Percentiles rank a stretch among this genome's conserved stretches.
phyloP scores from a whole-genome alignment of 345 rosid species.

The Hypericum perforatum region DNA sequence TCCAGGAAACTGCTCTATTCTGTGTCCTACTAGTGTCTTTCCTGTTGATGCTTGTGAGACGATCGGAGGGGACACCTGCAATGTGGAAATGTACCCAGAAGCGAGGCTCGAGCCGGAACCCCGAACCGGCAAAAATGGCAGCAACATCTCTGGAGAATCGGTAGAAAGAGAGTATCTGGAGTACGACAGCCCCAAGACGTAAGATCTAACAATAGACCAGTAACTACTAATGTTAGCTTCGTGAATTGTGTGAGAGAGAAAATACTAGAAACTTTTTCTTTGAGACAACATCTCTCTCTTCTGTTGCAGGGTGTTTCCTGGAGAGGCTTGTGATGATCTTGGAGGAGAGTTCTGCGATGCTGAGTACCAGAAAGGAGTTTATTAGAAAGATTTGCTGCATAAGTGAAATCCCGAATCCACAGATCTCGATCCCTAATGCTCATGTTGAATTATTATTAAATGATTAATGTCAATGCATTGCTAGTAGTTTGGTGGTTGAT shows the following conservation, averaged over 20 bases:
- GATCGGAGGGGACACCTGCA: slow-evolving; percentile 62
- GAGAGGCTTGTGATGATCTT: slow-evolving; percentile 87
- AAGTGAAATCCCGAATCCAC: no score
- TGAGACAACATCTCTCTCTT: not conserved
- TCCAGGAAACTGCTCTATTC: not conserved
- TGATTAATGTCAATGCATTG: no score
- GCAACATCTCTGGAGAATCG: slow-evolving; percentile 29
- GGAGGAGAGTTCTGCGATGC: slow-evolving; percentile 89
- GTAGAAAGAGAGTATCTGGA: slow-evolving; percentile 65
- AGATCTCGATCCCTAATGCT: no score
- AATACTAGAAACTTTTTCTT: not conserved
- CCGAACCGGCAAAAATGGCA: not conserved
- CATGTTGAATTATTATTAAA: no score
- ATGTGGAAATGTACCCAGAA: slow-evolving; percentile 59
- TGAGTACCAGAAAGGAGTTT: slow-evolving; percentile 37
- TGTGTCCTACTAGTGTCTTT: slow-evolving; percentile 34
- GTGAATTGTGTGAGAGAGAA: not conserved
- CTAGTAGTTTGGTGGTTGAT: no score
- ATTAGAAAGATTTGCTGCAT: slow-evolving; percentile 2
- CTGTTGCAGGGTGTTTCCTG: slow-evolving; percentile 47
- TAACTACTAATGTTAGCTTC: not conserved
- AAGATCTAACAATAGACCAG: slow-evolving; percentile 7
- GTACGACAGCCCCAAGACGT: slow-evolving; percentile 60
- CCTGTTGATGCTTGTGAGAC: slow-evolving; percentile 80
- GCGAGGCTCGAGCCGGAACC: slow-evolving; percentile 40